Conservation (phyloP, 371 early-diverging fungal genomes). For the Mucor lusitanicus region DNA sequence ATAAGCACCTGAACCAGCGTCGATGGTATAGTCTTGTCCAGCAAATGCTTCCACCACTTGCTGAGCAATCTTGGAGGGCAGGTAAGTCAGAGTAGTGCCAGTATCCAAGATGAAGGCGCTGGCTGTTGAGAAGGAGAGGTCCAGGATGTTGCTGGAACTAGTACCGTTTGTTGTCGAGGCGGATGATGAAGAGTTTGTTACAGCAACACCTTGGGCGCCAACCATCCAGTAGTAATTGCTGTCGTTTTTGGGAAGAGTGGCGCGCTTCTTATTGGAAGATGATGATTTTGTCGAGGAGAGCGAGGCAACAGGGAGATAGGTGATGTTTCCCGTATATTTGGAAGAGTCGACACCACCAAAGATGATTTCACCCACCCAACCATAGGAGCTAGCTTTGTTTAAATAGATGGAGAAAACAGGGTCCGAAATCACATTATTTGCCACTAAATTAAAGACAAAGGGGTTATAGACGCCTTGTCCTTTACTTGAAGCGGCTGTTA, state of each 20-base stretch:
- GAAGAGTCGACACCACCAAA: constrained; percentile 60
- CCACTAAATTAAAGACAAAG: constrained; percentile 40
- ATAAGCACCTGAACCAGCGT: constrained; percentile 25
- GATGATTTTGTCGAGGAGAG: constrained; percentile 8
- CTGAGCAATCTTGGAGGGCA: constrained; percentile 30
- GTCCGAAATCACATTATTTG: constrained; percentile 33
- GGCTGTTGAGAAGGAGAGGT: constrained; percentile 4
- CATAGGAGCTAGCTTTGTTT: constrained; percentile 25
- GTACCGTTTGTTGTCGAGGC: not conserved
- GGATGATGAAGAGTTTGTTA: constrained; percentile 6
- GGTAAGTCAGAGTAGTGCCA: constrained; percentile 51
- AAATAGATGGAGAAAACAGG: constrained; percentile 44
- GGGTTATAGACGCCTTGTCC: constrained; percentile 35
- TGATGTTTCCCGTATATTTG: constrained; percentile 55
- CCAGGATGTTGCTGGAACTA: not conserved
- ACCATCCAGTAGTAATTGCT: constrained; percentile 53
- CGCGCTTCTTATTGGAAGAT: constrained; percentile 3
- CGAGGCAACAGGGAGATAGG: constrained; percentile 45
- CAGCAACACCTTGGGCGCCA: constrained; percentile 35
- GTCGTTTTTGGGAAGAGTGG: not conserved
- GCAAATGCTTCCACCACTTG: constrained; percentile 23
- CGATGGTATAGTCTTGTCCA: constrained; percentile 15
- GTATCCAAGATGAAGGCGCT: constrained; percentile 47
- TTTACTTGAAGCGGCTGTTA: constrained; percentile 35
- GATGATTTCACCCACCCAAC: constrained; percentile 57